phyloP scores from a whole-genome alignment of 2,329 filamentous ascomycete genomes.

The Sporothrix brasiliensis region DNA sequence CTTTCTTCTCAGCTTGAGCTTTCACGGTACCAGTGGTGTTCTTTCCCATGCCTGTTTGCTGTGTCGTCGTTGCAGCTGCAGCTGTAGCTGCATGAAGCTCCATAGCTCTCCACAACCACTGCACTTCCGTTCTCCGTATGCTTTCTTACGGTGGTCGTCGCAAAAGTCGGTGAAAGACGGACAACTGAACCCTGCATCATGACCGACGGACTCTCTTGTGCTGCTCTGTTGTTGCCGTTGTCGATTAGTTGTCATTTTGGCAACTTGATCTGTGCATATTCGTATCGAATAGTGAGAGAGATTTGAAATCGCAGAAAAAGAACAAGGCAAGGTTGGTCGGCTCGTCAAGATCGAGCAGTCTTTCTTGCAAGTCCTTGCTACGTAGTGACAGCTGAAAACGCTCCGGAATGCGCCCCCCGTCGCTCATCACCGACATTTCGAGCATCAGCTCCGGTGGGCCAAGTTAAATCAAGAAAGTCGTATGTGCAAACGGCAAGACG shows the following conservation, averaged over 20 bases:
- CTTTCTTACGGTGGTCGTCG: neutral
- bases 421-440: neutral
- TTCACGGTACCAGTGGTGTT: neutral
- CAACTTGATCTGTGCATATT: too few species aligned
- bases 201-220: constrained; percentile 1
- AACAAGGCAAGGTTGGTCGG: neutral
- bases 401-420: neutral
- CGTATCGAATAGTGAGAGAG: too few species aligned
- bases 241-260: too few species aligned
- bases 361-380: neutral
- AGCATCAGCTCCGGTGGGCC: neutral
- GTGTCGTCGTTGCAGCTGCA: neutral
- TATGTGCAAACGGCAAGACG: neutral
- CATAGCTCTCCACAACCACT: constrained; percentile 14
- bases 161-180: constrained; percentile 23
- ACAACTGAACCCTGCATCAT: neutral
- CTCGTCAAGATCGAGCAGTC: neutral
- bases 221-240: too few species aligned
- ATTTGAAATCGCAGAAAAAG: too few species aligned
- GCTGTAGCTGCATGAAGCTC: constrained; percentile 1
- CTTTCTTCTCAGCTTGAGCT: neutral
- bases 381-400: neutral
- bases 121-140: neutral
- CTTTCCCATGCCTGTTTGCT: neutral
- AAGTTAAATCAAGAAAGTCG: too few species aligned